phyloP scores from a whole-genome alignment of 768 basidiomycete species.

The Leccinum boreale region DNA sequence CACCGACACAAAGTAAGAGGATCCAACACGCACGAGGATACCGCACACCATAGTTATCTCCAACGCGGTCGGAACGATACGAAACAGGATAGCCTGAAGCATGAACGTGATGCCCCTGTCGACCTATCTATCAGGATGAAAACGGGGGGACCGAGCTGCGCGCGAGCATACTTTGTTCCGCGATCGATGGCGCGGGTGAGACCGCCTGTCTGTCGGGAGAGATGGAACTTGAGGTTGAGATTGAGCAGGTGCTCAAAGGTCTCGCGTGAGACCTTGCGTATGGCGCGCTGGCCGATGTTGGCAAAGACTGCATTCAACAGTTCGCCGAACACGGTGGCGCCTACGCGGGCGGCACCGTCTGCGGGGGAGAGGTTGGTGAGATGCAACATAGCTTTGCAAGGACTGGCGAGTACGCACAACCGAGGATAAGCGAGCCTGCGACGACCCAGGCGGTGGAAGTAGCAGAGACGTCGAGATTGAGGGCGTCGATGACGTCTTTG shows the following conservation, averaged over 20 bases:
- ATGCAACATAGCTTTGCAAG: background rate
- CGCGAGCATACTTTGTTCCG: slow-evolving; percentile 79
- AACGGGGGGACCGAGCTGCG: background rate
- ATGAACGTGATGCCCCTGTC: slow-evolving; percentile 93
- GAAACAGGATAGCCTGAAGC: slow-evolving; percentile 88
- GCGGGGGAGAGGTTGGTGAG: background rate
- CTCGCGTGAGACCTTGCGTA: slow-evolving; percentile 91
- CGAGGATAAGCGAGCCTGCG: slow-evolving; percentile 85
- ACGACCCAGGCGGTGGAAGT: slow-evolving; percentile 84
- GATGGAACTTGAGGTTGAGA: slow-evolving; percentile 89
- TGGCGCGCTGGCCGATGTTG: slow-evolving; percentile 89
- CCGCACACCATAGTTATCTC: slow-evolving; percentile 98
- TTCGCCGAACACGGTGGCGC: slow-evolving; percentile 87
- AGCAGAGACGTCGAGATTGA: slow-evolving; percentile 79
- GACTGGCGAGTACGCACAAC: slow-evolving; percentile 59
- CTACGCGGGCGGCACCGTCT: slow-evolving; percentile 92
- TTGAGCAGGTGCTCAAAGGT: slow-evolving; percentile 93
- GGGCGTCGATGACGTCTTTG: slow-evolving; percentile 84
- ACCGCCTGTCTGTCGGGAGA: slow-evolving; percentile 92
- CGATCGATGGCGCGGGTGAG: slow-evolving; percentile 95
- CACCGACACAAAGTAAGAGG: background rate
- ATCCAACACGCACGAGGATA: slow-evolving; percentile 65
- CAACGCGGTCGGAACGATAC: slow-evolving; percentile 92
- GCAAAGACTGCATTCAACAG: slow-evolving; percentile 95
- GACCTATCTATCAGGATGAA: background rate